A percentile compares a stretch with the other conserved stretches of the same genome.
phyloP scores from a whole-genome alignment of 139 green algal genomes.

The Coelastrella sp. region DNA sequence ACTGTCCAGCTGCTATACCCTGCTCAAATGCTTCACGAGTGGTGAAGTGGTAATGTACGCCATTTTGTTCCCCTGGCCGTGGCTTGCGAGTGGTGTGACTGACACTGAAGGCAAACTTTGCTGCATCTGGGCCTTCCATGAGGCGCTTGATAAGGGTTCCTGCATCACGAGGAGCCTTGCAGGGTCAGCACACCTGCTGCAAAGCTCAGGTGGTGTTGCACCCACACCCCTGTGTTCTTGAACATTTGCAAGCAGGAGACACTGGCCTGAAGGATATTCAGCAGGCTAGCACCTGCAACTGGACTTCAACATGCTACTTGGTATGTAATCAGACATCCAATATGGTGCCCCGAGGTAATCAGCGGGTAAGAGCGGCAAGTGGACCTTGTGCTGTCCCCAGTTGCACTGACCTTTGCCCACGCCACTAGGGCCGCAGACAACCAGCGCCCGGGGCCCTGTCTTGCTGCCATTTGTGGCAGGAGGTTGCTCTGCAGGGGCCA shows the following conservation, averaged over 20 bases:
- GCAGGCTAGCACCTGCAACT: no score
- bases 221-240: no score
- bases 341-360: no score
- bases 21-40: conserved; percentile 78
- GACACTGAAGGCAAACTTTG: conserved; percentile 79
- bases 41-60: conserved; percentile 87
- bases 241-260: no score
- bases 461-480: background rate
- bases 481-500: background rate
- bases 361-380: no score
- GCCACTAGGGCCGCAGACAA: conserved; percentile 87
- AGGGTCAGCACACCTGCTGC: no score
- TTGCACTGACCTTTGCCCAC: conserved; percentile 87
- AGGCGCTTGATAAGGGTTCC: conserved; percentile 70
- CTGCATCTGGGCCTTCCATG: conserved; percentile 48
- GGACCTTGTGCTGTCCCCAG: background rate
- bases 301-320: no score
- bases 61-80: conserved; percentile 68
- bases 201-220: no score
- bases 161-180: background rate
- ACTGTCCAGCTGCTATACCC: conserved; percentile 78
- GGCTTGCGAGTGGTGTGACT: conserved; percentile 85
- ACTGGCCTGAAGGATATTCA: no score
- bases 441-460: conserved; percentile 59
- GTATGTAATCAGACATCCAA: no score